Percentiles rank a stretch among this genome's conserved stretches.
Evolutionary conservation across 805 yeast species (phyloP).

Genomic region (Ascoidea rubescens): DNA sequence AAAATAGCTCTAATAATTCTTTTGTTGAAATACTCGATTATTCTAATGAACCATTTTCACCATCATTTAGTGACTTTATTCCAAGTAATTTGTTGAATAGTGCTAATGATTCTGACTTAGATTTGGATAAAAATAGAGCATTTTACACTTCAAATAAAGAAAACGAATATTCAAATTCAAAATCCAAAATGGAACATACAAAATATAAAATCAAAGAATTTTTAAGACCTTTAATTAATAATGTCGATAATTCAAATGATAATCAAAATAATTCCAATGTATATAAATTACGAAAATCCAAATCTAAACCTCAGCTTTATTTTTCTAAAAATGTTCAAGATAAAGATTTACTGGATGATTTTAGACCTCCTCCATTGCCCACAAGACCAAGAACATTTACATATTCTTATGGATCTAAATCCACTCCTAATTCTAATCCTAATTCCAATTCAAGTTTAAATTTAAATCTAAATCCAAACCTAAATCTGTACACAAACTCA

Average conservation of each 20-base stretch:
- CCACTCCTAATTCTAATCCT: not conserved
- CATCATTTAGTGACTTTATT: not conserved
- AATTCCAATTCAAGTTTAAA: too few relatives aligned
- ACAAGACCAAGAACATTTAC: not conserved
- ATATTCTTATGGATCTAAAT: not conserved
- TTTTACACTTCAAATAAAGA: not conserved
- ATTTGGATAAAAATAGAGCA: not conserved
- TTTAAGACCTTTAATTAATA: not conserved
- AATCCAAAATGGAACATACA: not conserved
- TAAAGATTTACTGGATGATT: too few relatives aligned
- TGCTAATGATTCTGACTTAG: not conserved
- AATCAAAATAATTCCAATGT: not conserved
- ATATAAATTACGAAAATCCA: not conserved
- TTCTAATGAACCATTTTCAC: too few relatives aligned
- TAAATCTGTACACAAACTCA: not conserved
- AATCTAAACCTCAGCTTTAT: not conserved
- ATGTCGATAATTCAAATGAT: not conserved
- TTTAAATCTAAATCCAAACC: not conserved
- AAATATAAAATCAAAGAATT: too few relatives aligned
- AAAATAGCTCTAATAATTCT: too few relatives aligned
- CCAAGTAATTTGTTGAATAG: not conserved
- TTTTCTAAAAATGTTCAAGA: not conserved
- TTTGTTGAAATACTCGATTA: too few relatives aligned
- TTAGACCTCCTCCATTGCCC: too few relatives aligned
- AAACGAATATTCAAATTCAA: not conserved